Base-by-base conservation (phyloP, 2,329 filamentous ascomycete genomes). In the Colletotrichum sp. region DNA sequence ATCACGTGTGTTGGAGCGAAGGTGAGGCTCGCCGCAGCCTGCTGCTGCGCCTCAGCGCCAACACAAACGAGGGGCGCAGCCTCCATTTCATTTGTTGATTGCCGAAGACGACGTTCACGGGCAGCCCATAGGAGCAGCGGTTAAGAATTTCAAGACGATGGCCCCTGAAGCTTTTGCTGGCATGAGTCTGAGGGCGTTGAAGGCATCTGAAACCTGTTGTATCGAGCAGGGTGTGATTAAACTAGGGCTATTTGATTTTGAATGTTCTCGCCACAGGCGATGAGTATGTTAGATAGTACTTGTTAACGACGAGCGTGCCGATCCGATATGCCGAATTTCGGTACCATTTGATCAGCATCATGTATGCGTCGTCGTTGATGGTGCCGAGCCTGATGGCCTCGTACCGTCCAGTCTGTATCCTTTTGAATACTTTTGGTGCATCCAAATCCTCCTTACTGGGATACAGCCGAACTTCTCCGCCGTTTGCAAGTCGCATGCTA, bases 301-400 rank as follows among this genome's bases (percentile, higher is more conserved):
- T 70, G 36, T 63, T 70, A n/a, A 52, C 68, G 7, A 52, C 39
- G 12, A 70, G 28, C 4, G 59, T 62, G 57, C 68, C 68, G 13
- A 70, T 63, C 13, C 68, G 34, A 18, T 62, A 63, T 13, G 57
- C 57, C 15, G 57, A 62, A 10, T 63, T 70, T n/a, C 68, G 57
- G n/a, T 63, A 63, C 68, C 68, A 70, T 28, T 70, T 70, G 57
- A 70, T 63, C 13, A 70, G 68, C 68, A 70, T 70, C 68, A 70
- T 26, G 39, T 70, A 63, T 5, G 68, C 68, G 16, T 70, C 68
- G 39, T 63, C 68, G 22, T 70, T 52, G 13, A 70, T 39, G 12
- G 36, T 63, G 22, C 57, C 68, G 26, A 70, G 57, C 26, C 57
- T 52, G 34, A 70, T 63, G 13, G 68, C 68, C 57, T 70, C 68